phyloP scores from a whole-genome alignment of 2,329 filamentous ascomycete species.

The Fusarium nodosum region DNA sequence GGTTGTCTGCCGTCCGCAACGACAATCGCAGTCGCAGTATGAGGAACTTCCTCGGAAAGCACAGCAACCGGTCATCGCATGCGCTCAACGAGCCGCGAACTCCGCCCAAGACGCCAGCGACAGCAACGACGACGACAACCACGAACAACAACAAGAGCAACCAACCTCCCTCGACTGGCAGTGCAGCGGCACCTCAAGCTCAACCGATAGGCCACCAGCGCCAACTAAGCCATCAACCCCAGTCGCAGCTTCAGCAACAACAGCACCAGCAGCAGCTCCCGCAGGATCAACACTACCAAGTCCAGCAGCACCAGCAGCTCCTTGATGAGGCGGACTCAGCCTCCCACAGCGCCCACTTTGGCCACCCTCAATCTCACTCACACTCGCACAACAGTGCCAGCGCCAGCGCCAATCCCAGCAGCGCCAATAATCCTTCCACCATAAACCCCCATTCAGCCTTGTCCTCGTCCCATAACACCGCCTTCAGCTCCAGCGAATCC shows the following conservation, averaged over 20 bases:
- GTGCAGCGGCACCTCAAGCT: conserved; percentile 39
- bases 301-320: conserved; percentile 41
- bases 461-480: conserved; percentile 55
- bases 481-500: conserved; percentile 63
- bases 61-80: conserved; percentile 70
- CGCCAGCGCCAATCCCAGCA: conserved; percentile 29
- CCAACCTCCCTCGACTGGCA: conserved; percentile 40
- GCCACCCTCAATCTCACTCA: conserved; percentile 32
- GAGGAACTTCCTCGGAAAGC: conserved; percentile 68
- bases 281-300: conserved; percentile 43
- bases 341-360: conserved; percentile 47
- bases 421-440: conserved; percentile 44
- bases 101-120: conserved; percentile 47
- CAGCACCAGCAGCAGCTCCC: conserved; percentile 13
- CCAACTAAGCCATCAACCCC: conserved; percentile 37
- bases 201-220: conserved; percentile 36
- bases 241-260: conserved; percentile 25
- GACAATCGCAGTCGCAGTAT: conserved; percentile 55
- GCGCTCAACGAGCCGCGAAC: conserved; percentile 63
- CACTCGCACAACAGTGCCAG: conserved; percentile 26
- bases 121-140: conserved; percentile 24
- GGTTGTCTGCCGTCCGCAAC: conserved; percentile 28
- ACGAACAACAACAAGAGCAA: conserved; percentile 19
- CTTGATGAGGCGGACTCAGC: conserved; percentile 50
- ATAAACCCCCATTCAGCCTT: conserved; percentile 62